phyloP scores from a whole-genome alignment of 257 asterid species.

The Solanum medicagineum region DNA sequence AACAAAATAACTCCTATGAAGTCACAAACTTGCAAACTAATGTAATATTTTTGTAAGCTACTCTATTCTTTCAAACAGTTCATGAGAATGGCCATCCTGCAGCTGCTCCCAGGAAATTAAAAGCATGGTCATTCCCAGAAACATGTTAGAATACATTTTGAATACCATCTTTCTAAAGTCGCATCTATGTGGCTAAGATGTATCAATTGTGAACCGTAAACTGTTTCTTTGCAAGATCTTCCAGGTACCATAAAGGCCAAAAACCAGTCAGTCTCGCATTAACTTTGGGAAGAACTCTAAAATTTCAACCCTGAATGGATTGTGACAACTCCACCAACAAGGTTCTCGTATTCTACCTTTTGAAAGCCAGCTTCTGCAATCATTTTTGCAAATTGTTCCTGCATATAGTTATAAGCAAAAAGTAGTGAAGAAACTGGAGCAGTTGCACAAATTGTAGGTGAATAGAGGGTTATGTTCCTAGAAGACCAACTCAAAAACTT shows the following conservation, averaged over 20 bases:
- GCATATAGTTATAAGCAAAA: constrained; percentile 5
- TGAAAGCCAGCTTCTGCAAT: constrained; percentile 85
- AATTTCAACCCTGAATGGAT: constrained; percentile 83
- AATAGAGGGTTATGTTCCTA: neutral
- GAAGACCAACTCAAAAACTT: neutral
- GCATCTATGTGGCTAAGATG: neutral
- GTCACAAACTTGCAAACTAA: neutral
- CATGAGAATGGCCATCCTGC: neutral
- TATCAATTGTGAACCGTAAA: neutral
- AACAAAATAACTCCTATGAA: neutral
- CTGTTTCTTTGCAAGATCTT: neutral
- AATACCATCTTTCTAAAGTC: neutral
- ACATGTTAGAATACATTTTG: neutral
- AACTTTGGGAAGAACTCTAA: constrained; percentile 7
- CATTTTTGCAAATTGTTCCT: constrained; percentile 82
- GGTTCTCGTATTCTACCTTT: constrained; percentile 89
- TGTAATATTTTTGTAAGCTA: neutral
- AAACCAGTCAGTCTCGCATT: neutral
- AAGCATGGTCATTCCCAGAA: neutral
- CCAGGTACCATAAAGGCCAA: neutral
- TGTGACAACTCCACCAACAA: constrained; percentile 92
- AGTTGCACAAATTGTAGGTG: neutral
- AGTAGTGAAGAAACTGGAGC: neutral
- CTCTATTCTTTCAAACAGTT: neutral
- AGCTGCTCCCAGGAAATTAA: neutral